These are phyloP conservation scores for Rhodosporidiobolus odoratus DNA, from an alignment of 768 basidiomycete genomes.

Conservation along the genomic window DNA sequence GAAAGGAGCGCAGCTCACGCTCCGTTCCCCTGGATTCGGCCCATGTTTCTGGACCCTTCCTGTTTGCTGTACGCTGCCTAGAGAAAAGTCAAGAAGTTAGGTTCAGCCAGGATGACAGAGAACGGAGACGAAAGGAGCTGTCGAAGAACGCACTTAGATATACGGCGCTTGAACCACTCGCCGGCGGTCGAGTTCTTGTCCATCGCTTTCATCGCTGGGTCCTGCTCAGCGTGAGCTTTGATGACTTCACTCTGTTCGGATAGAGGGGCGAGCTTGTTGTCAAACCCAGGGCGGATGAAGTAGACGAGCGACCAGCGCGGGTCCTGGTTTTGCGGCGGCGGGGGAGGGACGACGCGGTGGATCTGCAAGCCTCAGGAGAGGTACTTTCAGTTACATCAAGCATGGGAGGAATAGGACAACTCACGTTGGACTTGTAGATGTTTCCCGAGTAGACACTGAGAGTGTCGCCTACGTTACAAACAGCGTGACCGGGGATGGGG, in stretches of 20 bases:
- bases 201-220: slow-evolving; percentile 12
- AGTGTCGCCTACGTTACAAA: slow-evolving; percentile 39
- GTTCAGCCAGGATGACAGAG: background rate
- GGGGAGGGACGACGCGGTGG: slow-evolving; percentile 38
- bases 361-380: slow-evolving; percentile 2
- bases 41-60: slow-evolving; percentile 33
- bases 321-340: slow-evolving; percentile 11
- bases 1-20: slow-evolving; percentile 6
- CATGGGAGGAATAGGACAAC: background rate
- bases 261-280: slow-evolving; percentile 15
- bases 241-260: background rate
- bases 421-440: slow-evolving; percentile 29
- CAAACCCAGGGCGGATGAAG: slow-evolving; percentile 33
- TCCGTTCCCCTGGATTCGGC: slow-evolving; percentile 26
- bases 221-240: slow-evolving; percentile 8
- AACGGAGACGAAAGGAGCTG: background rate
- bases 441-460: slow-evolving; percentile 33
- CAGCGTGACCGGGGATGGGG: slow-evolving; percentile 29
- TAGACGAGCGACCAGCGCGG: slow-evolving; percentile 32
- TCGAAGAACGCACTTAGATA: background rate
- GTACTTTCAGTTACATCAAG: background rate
- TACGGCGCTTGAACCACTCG: slow-evolving; percentile 24
- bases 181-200: slow-evolving; percentile 17
- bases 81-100: background rate
- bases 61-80: slow-evolving; percentile 23